Evolutionary conservation across 768 basidiomycete genomes (phyloP), one percentile per base, ranked within the genome.

Genomic region (Trametes meyenii): DNA sequence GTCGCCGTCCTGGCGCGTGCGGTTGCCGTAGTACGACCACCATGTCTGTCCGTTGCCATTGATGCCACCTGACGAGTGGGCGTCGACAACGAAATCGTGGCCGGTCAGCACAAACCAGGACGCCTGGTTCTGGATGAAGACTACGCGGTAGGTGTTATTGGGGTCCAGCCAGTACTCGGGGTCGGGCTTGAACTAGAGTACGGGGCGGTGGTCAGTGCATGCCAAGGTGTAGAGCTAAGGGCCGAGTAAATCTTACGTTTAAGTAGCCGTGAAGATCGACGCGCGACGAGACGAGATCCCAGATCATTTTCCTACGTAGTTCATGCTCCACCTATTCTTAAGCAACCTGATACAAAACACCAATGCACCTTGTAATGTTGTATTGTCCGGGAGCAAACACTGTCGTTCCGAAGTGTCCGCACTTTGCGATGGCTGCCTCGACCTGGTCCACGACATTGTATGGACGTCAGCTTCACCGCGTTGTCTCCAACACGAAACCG

Each of bases 41-140:
- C 84, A 86, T 0, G 78, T 72, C 82, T 84, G 85, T 29, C 85
- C 85, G 64, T 87, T 85, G 23, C 85, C 85, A 68, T 82, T 76
- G 52, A 87, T 83, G 1, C 85, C 85, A 23, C 85, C 85, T 0
- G 73, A 73, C 63, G 77, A 77, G 66, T 85, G 81, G 3, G 79
- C 85, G 65, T 85, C 81, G 63, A 86, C 78, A 16, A 73, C 72
- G 61, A 86, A 86, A 72, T 85, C 78, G 39, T 71, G 72, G 3
- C 84, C 85, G 1, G 83, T 85, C 19, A 86, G 75, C 43, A 86
- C 81, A 62, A 86, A 86, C 83, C 84, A 86, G 7, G 85, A 86
- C 0, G 85, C 82, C 74, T 86, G 86, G 64, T 74, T 78, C 82
- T 85, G 85, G 56, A 86, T 83, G 67, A 83, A 85, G 21, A 86